Percentiles rank a stretch among this genome's conserved stretches.
phyloP scores from a whole-genome alignment of 2,329 filamentous ascomycete species.

The Diaporthe citri region DNA sequence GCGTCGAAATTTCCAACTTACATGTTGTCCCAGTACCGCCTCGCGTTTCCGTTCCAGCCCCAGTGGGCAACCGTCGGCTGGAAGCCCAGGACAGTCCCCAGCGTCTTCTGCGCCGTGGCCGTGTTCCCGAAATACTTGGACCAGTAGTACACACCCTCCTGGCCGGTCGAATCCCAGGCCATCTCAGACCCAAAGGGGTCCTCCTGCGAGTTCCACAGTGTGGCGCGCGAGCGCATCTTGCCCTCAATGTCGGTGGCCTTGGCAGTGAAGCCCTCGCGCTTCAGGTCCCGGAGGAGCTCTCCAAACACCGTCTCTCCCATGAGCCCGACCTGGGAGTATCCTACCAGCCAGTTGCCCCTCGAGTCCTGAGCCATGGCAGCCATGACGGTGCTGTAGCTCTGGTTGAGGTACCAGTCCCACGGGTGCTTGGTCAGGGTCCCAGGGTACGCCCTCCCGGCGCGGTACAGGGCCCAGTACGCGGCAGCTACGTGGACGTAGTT shows the following conservation, averaged over 20 bases:
- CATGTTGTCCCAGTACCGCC: slow-evolving; percentile 71
- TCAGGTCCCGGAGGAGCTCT: slow-evolving; percentile 63
- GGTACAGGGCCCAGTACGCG: slow-evolving; percentile 70
- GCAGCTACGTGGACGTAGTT: slow-evolving; percentile 70
- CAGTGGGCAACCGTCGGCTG: slow-evolving; percentile 71
- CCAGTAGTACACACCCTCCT: slow-evolving; percentile 74
- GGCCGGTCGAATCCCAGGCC: slow-evolving; percentile 73
- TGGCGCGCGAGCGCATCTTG: slow-evolving; percentile 62
- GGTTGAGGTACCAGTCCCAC: slow-evolving; percentile 68
- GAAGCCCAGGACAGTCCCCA: slow-evolving; percentile 67
- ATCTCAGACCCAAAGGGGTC: slow-evolving; percentile 72
- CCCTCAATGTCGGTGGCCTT: slow-evolving; percentile 56
- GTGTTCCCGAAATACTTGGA: slow-evolving; percentile 65
- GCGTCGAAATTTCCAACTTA: slow-evolving; percentile 47
- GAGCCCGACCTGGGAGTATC: slow-evolving; percentile 61
- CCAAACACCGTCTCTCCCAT: slow-evolving; percentile 73
- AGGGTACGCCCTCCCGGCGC: slow-evolving; percentile 63
- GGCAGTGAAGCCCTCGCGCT: slow-evolving; percentile 57
- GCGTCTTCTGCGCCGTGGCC: slow-evolving; percentile 59
- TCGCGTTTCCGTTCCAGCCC: slow-evolving; percentile 73
- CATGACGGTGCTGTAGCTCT: slow-evolving; percentile 65
- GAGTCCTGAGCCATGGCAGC: slow-evolving; percentile 52
- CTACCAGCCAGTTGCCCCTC: slow-evolving; percentile 44
- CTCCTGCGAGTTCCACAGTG: slow-evolving; percentile 61
- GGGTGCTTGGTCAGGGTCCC: slow-evolving; percentile 54